A percentile compares a stretch with the other conserved stretches of the same genome.
These are phyloP conservation scores for Sporothrix schenckii DNA, from an alignment of 2,329 filamentous ascomycete species.

Conservation along the genomic window DNA sequence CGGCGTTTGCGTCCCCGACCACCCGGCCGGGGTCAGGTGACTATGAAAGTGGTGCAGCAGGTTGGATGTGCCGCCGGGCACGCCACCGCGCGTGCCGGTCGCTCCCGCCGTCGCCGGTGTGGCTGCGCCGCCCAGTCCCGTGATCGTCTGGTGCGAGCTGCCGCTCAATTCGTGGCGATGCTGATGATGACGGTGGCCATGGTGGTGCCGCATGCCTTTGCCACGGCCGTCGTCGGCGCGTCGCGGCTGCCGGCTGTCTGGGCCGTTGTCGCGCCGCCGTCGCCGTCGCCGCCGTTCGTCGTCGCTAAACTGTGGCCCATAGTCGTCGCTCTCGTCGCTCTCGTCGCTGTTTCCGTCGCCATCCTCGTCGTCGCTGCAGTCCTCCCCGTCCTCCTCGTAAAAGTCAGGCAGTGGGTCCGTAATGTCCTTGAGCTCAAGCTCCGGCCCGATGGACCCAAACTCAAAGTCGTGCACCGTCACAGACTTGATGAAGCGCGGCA, in stretches of 20 bases:
- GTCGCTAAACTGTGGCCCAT: slow-evolving; percentile 35
- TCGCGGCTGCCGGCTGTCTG: slow-evolving; percentile 46
- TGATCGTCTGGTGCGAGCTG: slow-evolving; percentile 42
- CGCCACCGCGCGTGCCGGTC: slow-evolving; percentile 49
- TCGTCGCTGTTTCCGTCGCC: slow-evolving; percentile 43
- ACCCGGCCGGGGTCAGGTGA: slow-evolving; percentile 65
- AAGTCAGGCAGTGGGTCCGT: slow-evolving; percentile 95
- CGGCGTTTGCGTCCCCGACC: slow-evolving; percentile 77
- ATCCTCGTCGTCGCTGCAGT: slow-evolving; percentile 56
- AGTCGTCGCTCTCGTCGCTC: slow-evolving; percentile 38
- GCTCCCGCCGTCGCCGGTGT: slow-evolving; percentile 57
- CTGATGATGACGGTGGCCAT: slow-evolving; percentile 33
- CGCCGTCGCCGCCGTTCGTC: slow-evolving; percentile 38
- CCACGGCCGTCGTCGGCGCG: slow-evolving; percentile 24
- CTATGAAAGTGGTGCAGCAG: slow-evolving; percentile 77
- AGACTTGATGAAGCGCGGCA: slow-evolving; percentile 95
- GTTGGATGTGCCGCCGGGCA: slow-evolving; percentile 73
- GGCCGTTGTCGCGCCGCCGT: slow-evolving; percentile 36
- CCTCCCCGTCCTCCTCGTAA: slow-evolving; percentile 77
- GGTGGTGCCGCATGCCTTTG: slow-evolving; percentile 2
- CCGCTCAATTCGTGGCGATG: slow-evolving; percentile 39
- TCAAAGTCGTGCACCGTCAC: slow-evolving; percentile 94
- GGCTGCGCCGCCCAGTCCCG: slow-evolving; percentile 58
- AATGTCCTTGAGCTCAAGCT: slow-evolving; percentile 93
- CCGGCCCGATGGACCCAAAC: slow-evolving; percentile 80